These are phyloP conservation scores for Tilletia caries DNA, from an alignment of 1,284 basidiomycete genomes.

Conservation along the genomic window DNA sequence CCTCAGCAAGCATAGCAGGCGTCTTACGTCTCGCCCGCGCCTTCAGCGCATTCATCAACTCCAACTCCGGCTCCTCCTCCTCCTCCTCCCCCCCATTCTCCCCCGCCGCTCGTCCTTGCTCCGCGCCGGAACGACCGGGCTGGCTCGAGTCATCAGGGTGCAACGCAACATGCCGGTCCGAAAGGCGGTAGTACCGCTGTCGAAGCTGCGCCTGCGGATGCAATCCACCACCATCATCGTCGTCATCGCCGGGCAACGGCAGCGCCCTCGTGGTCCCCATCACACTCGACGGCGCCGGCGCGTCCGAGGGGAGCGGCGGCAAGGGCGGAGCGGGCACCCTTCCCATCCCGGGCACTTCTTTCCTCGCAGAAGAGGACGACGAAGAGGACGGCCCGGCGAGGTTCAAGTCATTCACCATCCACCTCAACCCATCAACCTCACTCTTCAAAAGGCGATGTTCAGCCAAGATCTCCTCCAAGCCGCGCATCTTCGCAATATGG, in stretches of 20 bases:
- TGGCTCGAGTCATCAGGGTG: too few species aligned
- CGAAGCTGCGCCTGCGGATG: too few species aligned
- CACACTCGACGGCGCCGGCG: neutral
- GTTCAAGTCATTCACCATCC: conserved; percentile 53
- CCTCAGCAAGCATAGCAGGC: neutral
- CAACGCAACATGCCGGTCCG: too few species aligned
- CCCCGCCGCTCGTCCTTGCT: too few species aligned
- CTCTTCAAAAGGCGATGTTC: conserved; percentile 82
- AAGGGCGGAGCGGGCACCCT: neutral
- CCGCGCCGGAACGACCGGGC: too few species aligned
- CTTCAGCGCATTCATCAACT: conserved; percentile 4
- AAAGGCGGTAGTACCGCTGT: neutral
- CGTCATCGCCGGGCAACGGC: too few species aligned
- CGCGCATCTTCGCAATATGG: conserved; percentile 80
- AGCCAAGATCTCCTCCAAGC: conserved; percentile 71
- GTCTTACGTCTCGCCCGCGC: neutral
- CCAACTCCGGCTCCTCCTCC: neutral
- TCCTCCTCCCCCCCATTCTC: too few species aligned
- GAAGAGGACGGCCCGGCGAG: conserved; percentile 16
- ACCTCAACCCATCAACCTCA: conserved; percentile 64
- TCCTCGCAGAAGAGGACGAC: neutral
- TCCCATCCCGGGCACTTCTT: conserved; percentile 18
- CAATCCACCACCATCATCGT: too few species aligned
- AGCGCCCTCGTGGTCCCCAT: too few species aligned
- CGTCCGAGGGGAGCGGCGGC: neutral